Percentiles rank a stretch among this genome's conserved stretches.
phyloP scores from a whole-genome alignment of 1,284 basidiomycete species.

The Agroathelia rolfsii region DNA sequence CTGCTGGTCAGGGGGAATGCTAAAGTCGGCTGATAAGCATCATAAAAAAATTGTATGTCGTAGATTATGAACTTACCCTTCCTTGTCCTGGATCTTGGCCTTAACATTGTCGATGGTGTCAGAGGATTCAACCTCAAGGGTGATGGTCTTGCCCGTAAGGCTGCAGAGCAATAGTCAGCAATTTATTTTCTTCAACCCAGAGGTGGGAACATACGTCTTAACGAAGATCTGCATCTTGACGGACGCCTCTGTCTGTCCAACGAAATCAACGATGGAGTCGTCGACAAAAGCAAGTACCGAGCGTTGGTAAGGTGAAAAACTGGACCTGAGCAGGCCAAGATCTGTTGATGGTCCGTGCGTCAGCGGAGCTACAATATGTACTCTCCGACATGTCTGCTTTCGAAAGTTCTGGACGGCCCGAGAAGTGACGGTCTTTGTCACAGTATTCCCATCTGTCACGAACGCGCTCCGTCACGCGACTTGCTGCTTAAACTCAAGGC shows the following conservation, averaged over 20 bases:
- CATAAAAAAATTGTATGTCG: not conserved
- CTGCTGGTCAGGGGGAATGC: constrained; percentile 93
- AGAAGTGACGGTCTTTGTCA: too few relatives aligned
- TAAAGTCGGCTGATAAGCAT: constrained; percentile 19
- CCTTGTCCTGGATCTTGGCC: constrained; percentile 94
- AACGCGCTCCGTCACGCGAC: too few relatives aligned
- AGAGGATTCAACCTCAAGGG: constrained; percentile 92
- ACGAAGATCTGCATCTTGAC: constrained; percentile 88
- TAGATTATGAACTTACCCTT: constrained; percentile 51
- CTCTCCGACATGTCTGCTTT: constrained; percentile 1
- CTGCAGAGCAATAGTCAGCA: constrained; percentile 29
- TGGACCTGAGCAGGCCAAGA: too few relatives aligned
- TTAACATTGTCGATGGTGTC: constrained; percentile 99
- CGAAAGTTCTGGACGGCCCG: not conserved
- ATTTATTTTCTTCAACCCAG: constrained; percentile 2
- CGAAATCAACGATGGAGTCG: constrained; percentile 78
- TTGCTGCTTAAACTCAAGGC: too few relatives aligned
- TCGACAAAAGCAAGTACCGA: constrained; percentile 64
- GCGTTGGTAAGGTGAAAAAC: too few relatives aligned
- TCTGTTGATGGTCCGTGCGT: constrained; percentile 38
- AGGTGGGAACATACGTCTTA: constrained; percentile 60
- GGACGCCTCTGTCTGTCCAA: constrained; percentile 77
- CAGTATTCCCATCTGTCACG: too few relatives aligned
- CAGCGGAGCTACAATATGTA: too few relatives aligned
- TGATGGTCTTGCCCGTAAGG: constrained; percentile 98